phyloP scores from a whole-genome alignment of 2,329 filamentous ascomycete genomes.

The Juglanconis oblonga region DNA sequence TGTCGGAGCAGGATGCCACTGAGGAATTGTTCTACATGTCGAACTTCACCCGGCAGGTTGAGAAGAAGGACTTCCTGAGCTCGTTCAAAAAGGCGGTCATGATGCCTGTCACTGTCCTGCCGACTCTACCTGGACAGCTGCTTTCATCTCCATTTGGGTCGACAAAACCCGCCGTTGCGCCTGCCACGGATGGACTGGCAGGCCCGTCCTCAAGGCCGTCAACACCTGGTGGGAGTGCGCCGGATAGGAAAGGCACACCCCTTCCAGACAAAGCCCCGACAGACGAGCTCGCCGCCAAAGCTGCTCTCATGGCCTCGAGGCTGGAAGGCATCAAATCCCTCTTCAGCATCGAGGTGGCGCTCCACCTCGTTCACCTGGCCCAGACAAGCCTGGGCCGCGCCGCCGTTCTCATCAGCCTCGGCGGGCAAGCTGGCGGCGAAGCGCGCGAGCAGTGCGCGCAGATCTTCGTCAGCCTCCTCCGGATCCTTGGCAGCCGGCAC shows the following conservation, averaged over 20 bases:
- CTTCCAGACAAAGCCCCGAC: conserved; percentile 69
- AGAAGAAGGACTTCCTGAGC: conserved; percentile 92
- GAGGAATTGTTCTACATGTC: conserved; percentile 95
- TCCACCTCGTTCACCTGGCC: conserved; percentile 83
- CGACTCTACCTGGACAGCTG: conserved; percentile 62
- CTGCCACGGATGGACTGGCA: conserved; percentile 26
- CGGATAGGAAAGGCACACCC: conserved; percentile 39
- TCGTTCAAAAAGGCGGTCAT: conserved; percentile 99
- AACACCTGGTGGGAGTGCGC: conserved; percentile 39
- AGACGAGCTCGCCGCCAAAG: conserved; percentile 90
- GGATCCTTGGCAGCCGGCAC: conserved; percentile 80
- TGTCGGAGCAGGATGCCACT: conserved; percentile 85
- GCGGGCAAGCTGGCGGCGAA: conserved; percentile 76
- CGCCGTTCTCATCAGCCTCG: conserved; percentile 76
- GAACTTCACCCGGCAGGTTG: conserved; percentile 88
- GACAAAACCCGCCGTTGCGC: conserved; percentile 33
- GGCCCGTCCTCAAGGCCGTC: conserved; percentile 37
- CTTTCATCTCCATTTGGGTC: conserved; percentile 56
- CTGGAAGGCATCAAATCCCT: conserved; percentile 92
- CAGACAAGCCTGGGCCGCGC: conserved; percentile 85
- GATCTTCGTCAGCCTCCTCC: conserved; percentile 82
- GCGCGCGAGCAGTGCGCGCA: conserved; percentile 84
- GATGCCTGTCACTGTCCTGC: conserved; percentile 93
- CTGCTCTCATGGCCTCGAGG: conserved; percentile 93
- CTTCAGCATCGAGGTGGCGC: conserved; percentile 93